Evolutionary conservation across 106 monocot species (phyloP), one percentile per base, ranked within the genome.

Genomic region (Agapanthus africanus): DNA sequence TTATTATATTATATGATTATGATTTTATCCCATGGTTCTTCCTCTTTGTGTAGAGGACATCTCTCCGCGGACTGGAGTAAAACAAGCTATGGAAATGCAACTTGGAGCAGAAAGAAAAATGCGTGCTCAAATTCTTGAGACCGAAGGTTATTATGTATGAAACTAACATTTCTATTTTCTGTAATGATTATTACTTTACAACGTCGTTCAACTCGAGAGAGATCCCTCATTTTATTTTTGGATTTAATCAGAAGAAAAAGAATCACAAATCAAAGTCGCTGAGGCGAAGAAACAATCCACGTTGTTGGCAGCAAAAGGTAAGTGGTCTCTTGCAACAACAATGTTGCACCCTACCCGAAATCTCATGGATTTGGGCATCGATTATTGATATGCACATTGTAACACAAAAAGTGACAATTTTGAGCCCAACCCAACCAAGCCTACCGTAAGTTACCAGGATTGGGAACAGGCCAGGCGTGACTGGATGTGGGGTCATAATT

Each of bases 1-100:
- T 38, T 40, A n/a, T 47, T 19, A 22, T 7, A 15, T 13, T 47
- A 1, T 47, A 19, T 47, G 13, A 15, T 22, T 26, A 22, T 26
- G 25, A n/a, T 25, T n/a, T 25, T 25, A 56, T 47, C 18, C 1
- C 56, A 22, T 30, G 26, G 16, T 42, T 67, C 11, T 32, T 14
- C 68, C 23, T 50, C 10, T 59, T 40, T 63, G 16, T 69, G 37
- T 71, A 99, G 97, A 84, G 87, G 90, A 99, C 72, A 92, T 99
- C 70, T 84, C 92, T 70, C 92, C 90, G 68, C 97, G 92, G 64
- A 72, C 81, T 44, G 97, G 92, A 57, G 86, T 99, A 19, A 84
- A 83, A 76, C 80, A 84, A 36, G 92, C 97, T 66, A 99, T 99
- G 97, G 92, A 99, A 74, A 99, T 99, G 97, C 97, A 99, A 79